These are phyloP conservation scores for Aureobasidium zeae DNA, from an alignment of 2,329 filamentous ascomycete species.

Conservation along the genomic window DNA sequence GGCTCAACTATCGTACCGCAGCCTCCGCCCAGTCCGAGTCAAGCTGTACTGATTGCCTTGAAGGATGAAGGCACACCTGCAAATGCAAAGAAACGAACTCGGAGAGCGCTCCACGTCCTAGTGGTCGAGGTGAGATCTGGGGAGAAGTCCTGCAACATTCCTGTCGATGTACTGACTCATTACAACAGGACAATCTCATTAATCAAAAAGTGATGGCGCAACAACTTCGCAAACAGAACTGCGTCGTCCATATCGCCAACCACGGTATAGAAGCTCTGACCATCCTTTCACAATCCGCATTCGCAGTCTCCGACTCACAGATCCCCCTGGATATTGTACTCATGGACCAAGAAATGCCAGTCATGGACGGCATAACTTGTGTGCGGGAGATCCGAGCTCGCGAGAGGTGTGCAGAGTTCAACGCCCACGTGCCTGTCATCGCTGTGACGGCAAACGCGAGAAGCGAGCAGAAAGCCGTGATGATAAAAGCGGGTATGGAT, in stretches of 20 bases:
- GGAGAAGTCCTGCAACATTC: too few species aligned
- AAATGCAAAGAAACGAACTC: background rate
- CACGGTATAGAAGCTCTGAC: conserved; percentile 25
- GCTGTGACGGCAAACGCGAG: conserved; percentile 66
- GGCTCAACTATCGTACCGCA: conserved; percentile 17
- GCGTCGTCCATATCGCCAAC: conserved; percentile 22
- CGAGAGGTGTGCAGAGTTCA: conserved; percentile 48
- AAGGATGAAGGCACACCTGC: too few species aligned
- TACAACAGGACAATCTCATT: conserved; percentile 25
- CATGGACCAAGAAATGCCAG: conserved; percentile 53
- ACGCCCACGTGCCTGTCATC: conserved; percentile 58
- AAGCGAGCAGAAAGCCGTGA: conserved; percentile 33
- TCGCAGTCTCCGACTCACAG: conserved; percentile 12
- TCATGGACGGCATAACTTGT: conserved; percentile 68
- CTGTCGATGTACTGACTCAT: too few species aligned
- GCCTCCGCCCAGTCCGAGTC: conserved; percentile 5
- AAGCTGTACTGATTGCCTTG: too few species aligned
- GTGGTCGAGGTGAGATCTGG: too few species aligned
- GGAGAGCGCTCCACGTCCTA: conserved; percentile 24
- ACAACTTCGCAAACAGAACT: conserved; percentile 23
- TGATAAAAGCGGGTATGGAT: conserved; percentile 21
- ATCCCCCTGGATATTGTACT: conserved; percentile 7
- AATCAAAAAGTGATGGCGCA: conserved; percentile 26
- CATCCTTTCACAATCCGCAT: conserved; percentile 19
- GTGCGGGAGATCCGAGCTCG: conserved; percentile 53